These are phyloP conservation scores for Oryza coarctata DNA, from an alignment of 176 grass and related monocot species.

Conservation along the genomic window DNA sequence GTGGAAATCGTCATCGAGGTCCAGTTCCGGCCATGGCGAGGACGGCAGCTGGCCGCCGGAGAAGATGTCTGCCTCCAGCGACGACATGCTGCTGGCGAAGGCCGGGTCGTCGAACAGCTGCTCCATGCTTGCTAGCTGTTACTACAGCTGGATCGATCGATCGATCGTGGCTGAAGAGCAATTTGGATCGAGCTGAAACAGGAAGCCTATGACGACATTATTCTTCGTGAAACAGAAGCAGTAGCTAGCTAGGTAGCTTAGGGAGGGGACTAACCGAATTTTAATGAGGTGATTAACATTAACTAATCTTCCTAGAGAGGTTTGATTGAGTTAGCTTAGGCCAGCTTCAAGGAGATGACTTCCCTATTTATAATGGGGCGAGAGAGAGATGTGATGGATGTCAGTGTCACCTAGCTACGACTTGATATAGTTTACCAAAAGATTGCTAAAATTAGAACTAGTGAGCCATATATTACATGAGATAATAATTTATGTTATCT, in stretches of 20 bases:
- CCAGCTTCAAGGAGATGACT: slow-evolving; percentile 10
- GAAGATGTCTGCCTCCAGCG: slow-evolving; percentile 49
- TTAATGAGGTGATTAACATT: slow-evolving; percentile 17
- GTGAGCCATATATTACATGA: background rate
- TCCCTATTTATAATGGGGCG: slow-evolving; percentile 24
- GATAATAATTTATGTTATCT: background rate
- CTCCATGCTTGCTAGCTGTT: slow-evolving; percentile 39
- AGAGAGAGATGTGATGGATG: background rate
- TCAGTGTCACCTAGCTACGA: slow-evolving; percentile 13
- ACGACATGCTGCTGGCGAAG: slow-evolving; percentile 54
- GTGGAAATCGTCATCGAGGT: slow-evolving; percentile 40
- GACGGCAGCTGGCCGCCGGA: slow-evolving; percentile 40
- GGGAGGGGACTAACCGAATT: slow-evolving; percentile 12
- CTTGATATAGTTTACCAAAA: background rate
- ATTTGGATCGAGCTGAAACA: background rate
- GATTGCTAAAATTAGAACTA: background rate
- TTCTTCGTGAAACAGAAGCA: background rate
- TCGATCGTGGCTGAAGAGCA: background rate
- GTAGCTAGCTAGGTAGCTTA: background rate
- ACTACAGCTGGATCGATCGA: background rate
- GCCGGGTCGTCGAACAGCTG: slow-evolving; percentile 45
- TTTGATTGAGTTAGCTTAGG: background rate
- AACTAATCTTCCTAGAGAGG: background rate
- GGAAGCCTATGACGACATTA: slow-evolving; percentile 3
- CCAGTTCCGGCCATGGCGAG: slow-evolving; percentile 31